Base-by-base conservation (phyloP, 345 rosid species). In the Salix koriyanagi region DNA sequence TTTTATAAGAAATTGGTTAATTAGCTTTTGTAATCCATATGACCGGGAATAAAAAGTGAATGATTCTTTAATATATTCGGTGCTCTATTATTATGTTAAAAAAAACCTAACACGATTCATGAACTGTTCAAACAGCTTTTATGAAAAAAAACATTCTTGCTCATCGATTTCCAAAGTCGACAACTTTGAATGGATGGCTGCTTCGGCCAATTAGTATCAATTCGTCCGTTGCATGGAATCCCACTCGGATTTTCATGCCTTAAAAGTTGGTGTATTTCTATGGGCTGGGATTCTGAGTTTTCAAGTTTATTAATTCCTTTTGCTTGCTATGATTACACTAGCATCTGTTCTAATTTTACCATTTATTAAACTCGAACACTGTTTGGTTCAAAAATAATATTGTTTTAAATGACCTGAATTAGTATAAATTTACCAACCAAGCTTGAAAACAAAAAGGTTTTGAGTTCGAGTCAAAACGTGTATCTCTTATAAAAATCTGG, bases 401-500 rank as follows among this genome's bases (percentile, higher is more conserved):
- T 32, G 34, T 32, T 32, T 32, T 32, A 32, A 32, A 32, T 32
- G 34, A 32, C 34, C 0, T 32, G 34, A 32, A 32, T 32, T 32
- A 32, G 2, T 32, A 32, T 32, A 32, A 32, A 32, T 32, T 32
- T 32, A 32, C 5, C 34, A 32, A 32, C 34, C 34, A 32, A 32
- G 5, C 34, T 32, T 0, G 34, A 4, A 32, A 32, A 4, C 5
- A 0, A 30, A 0, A 30, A 0, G 4, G 4, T 3, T 3, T 30
- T 30, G 4, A 30, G 0, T 30, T 30, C 32, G 32, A 30, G 0
- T 30, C 34, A 32, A 5, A 4, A 32, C 5, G 0, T 32, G 34
- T 0, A 32, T 4, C 5, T 32, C 0, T 4, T 32, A 32, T 32
- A 32, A 4, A 0, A 32, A 32, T 32, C 0, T 32, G 0, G 4